phyloP scores from a whole-genome alignment of 164 flowering plant species.

The Nymphaea colorata region DNA sequence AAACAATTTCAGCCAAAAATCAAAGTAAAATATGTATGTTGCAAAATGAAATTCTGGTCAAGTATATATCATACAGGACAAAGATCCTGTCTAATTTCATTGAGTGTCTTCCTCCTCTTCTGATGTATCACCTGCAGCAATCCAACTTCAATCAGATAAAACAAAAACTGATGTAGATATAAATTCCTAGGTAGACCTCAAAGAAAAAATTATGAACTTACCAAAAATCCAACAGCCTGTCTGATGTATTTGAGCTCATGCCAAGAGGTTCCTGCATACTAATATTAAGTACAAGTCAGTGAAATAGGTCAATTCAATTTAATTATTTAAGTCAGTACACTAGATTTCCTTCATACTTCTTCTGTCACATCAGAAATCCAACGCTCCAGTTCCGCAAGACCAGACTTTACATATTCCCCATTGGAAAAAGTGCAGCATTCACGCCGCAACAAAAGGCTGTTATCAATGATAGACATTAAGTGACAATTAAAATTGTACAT shows the following conservation, averaged over 20 bases:
- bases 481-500: neutral
- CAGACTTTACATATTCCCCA: constrained; percentile 96
- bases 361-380: constrained; percentile 77
- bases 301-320: neutral
- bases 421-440: constrained; percentile 97
- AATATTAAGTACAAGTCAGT: constrained; percentile 14
- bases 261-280: constrained; percentile 99
- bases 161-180: neutral
- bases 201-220: constrained; percentile 11
- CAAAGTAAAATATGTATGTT: neutral
- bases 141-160: neutral
- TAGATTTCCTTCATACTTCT: constrained; percentile 37
- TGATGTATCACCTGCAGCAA: constrained; percentile 84
- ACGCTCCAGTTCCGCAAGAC: constrained; percentile 81
- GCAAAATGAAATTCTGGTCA: neutral
- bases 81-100: constrained; percentile 89
- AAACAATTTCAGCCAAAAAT: neutral
- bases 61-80: constrained; percentile 59
- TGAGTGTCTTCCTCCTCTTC: constrained; percentile 83
- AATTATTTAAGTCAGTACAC: neutral
- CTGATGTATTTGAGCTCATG: constrained; percentile 85
- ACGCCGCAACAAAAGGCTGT: constrained; percentile 82
- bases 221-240: constrained; percentile 99
- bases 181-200: no score
- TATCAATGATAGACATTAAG: neutral